Evolutionary conservation across 176 grass and related monocot genomes (phyloP), one percentile per base, ranked within the genome.

Genomic region (Phoenix roebelenii): DNA sequence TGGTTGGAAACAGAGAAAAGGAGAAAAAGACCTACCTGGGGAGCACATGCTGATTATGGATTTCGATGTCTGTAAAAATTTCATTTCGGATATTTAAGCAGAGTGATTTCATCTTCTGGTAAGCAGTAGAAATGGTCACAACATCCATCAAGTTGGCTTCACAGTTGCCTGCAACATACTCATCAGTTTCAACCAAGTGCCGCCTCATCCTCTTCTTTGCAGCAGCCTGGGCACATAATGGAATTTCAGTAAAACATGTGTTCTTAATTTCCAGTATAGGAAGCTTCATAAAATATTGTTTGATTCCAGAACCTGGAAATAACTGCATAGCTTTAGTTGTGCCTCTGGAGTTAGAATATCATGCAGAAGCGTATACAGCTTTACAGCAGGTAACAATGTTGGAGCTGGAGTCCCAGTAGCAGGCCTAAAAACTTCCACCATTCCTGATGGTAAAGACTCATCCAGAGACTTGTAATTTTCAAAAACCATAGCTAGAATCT

Each of bases 31-130:
- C 15, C 0, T 63, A 98, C 93, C 93, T 98, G 20, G 93, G 93
- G 51, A 98, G 84, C 57, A 92, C 80, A 67, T 98, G 93, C 5
- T 92, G 81, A 76, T 98, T 89, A 71, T 98, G 93, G 69, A 98
- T 92, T 88, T 98, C 88, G 58, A 98, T 98, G 71, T 98, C 93
- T 15, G 84, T 98, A 80, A 89, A 98, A 57, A 98, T 98, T 74
- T 98, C 93, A 71, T 79, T 80, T 4, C 82, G 81, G 23, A 90
- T 69, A 72, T 92, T 98, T 74, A 76, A 79, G 79, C 93, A 98
- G 52, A 98, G 86, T 17, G 82, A 83, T 65, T 76, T 98, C 77
- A 98, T 85, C 66, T 92, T 98, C 67, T 83, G 84, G 67, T 98
- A 98, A 64, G 88, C 87, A 0, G 87, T 85, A 23, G 84, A 72